phyloP scores from a whole-genome alignment of 202 grass and related monocot species.

The Carex sylvatica region DNA sequence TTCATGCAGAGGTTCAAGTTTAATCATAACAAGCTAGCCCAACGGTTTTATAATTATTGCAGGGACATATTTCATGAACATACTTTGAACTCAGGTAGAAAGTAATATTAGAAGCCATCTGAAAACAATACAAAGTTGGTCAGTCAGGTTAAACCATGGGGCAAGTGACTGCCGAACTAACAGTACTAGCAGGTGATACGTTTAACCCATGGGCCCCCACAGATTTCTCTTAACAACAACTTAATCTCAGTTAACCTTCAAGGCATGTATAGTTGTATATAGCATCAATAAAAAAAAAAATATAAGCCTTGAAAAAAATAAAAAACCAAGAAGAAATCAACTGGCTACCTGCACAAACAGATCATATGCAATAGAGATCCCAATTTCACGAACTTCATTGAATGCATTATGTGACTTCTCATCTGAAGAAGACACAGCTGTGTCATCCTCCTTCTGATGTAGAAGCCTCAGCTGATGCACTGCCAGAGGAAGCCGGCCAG shows the following conservation, averaged over 20 bases:
- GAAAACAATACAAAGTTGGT: neutral
- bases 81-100: neutral
- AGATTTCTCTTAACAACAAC: neutral
- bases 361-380: slow-evolving; percentile 88
- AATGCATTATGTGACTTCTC: slow-evolving; percentile 64
- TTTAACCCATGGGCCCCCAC: neutral
- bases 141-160: neutral
- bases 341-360: slow-evolving; percentile 72
- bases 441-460: slow-evolving; percentile 42
- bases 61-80: neutral
- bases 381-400: slow-evolving; percentile 81
- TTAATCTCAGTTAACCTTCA: neutral
- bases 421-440: slow-evolving; percentile 29
- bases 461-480: slow-evolving; percentile 91
- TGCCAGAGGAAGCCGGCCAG: slow-evolving; percentile 79
- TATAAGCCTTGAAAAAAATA: neutral
- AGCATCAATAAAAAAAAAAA: neutral
- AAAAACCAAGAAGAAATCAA: neutral
- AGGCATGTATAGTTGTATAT: neutral
- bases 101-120: neutral
- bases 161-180: neutral
- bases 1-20: neutral
- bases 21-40: neutral
- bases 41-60: neutral
- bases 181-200: neutral